Conservation (phyloP, 106 monocot genomes). For the Posidonia australis region DNA sequence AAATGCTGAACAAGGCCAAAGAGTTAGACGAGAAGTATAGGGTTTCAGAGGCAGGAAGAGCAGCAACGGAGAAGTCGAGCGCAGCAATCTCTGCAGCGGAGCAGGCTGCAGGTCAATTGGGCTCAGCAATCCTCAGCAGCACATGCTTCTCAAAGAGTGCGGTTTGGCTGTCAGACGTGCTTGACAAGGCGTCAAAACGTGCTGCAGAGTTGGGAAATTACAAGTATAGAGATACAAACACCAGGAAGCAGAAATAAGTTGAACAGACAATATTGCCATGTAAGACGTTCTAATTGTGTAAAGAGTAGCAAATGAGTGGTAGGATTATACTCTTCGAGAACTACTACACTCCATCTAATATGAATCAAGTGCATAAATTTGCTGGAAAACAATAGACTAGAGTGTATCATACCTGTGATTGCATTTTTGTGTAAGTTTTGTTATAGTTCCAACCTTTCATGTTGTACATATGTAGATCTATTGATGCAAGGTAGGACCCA, state of each 20-base stretch:
- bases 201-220: constrained; percentile 17
- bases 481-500: no score
- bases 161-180: constrained; percentile 29
- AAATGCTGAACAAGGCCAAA: constrained; percentile 1
- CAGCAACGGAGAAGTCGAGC: constrained; percentile 9
- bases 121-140: constrained; percentile 17
- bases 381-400: no score
- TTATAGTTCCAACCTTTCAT: no score
- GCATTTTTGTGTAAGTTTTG: no score
- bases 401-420: no score
- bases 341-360: no score
- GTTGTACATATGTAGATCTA: no score
- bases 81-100: constrained; percentile 16
- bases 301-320: no score
- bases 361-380: no score
- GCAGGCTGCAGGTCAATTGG: constrained; percentile 10
- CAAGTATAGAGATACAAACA: constrained; percentile 9
- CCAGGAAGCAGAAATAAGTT: constrained; percentile 16
- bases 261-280: no score
- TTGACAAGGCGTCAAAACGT: constrained; percentile 33
- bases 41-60: background rate
- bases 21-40: background rate
- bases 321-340: no score
- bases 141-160: constrained; percentile 25
- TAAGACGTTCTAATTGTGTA: no score